These are phyloP conservation scores for Mangifera indica DNA, from an alignment of 345 rosid species.

Conservation along the genomic window DNA sequence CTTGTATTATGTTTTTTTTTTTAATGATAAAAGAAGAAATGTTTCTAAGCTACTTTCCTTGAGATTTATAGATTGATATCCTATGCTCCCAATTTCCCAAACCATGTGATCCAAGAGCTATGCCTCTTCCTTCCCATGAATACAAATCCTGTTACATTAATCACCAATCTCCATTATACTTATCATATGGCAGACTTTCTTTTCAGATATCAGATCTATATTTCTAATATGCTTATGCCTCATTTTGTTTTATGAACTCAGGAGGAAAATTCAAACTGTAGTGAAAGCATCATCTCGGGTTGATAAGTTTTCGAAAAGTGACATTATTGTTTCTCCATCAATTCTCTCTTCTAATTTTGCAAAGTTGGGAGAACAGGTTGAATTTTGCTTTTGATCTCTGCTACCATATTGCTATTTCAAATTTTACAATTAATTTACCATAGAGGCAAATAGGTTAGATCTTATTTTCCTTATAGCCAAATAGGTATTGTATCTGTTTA, in stretches of 20 bases:
- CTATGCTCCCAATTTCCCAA: too few species aligned
- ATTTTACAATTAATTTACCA: not conserved
- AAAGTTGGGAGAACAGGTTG: conserved; percentile 90
- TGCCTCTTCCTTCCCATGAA: not conserved
- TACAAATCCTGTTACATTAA: not conserved
- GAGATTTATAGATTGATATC: not conserved
- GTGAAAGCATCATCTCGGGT: conserved; percentile 88
- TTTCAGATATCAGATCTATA: not conserved
- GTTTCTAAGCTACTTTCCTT: not conserved
- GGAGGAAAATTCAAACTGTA: conserved; percentile 50
- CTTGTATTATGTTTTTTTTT: not conserved
- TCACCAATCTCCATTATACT: not conserved
- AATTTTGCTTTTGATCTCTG: conserved; percentile 9
- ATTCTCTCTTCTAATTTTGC: conserved; percentile 93
- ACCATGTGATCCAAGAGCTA: not conserved
- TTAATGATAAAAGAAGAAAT: not conserved
- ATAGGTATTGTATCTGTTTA: not conserved
- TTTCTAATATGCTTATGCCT: conserved; percentile 13
- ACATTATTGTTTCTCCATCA: conserved; percentile 89
- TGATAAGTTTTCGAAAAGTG: conserved; percentile 89
- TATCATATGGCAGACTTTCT: not conserved
- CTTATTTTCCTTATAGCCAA: not conserved
- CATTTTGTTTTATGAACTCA: conserved; percentile 21
- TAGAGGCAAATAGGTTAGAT: not conserved
- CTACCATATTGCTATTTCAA: not conserved